Conservation (phyloP, 208 protist genomes). For the Wallacemonas collosoma region DNA sequence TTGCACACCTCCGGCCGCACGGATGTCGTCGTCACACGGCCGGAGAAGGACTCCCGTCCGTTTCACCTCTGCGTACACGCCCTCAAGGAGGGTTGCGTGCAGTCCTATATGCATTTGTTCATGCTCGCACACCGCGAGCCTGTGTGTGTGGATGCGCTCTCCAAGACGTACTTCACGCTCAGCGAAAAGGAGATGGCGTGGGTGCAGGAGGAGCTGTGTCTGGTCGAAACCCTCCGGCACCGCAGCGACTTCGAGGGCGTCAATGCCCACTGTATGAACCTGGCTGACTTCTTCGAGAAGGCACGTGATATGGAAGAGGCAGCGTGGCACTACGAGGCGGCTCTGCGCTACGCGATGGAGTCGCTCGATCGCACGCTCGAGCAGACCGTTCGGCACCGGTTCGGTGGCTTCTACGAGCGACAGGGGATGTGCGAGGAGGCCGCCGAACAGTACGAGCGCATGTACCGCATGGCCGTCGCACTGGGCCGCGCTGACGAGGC, state of each 20-base stretch:
- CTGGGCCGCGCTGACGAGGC: constrained; percentile 47
- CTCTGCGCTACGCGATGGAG: constrained; percentile 72
- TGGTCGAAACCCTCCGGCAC: constrained; percentile 76
- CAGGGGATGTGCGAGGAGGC: constrained; percentile 53
- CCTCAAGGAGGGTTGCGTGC: constrained; percentile 79
- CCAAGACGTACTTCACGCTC: constrained; percentile 73
- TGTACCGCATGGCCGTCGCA: constrained; percentile 68
- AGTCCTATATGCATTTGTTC: constrained; percentile 86
- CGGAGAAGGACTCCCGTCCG: constrained; percentile 67
- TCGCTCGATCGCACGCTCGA: constrained; percentile 71
- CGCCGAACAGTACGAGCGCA: constrained; percentile 57
- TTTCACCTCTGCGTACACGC: constrained; percentile 86
- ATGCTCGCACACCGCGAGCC: constrained; percentile 82
- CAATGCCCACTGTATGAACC: constrained; percentile 49
- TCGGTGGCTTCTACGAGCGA: constrained; percentile 72
- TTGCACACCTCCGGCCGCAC: constrained; percentile 27
- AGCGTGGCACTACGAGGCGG: constrained; percentile 64
- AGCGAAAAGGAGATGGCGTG: constrained; percentile 68
- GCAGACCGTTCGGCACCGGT: constrained; percentile 55
- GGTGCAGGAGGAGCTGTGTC: constrained; percentile 78
- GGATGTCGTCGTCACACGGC: constrained; percentile 47
- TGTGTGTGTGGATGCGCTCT: constrained; percentile 85
- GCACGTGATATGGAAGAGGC: constrained; percentile 81
- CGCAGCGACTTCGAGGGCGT: constrained; percentile 84
- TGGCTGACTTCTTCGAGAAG: constrained; percentile 86